Evolutionary conservation across 2,329 filamentous ascomycete species (phyloP), one percentile per base, ranked within the genome.

Genomic region (Trichoderma sp.): DNA sequence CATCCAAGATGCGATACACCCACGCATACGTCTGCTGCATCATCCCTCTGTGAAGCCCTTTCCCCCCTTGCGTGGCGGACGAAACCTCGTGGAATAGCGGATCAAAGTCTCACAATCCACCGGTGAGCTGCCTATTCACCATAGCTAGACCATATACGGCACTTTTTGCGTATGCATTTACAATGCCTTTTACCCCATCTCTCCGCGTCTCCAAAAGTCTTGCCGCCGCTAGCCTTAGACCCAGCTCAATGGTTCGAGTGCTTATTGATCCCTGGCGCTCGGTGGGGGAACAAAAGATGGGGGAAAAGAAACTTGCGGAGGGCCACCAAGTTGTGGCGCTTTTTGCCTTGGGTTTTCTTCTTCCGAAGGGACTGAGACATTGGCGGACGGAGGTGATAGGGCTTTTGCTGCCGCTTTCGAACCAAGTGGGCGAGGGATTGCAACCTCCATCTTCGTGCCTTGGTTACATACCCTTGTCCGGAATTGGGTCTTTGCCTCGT

Each of bases 261-360:
- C 71, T 67, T 66, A 60, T 74, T 74, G 71, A 67, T 59, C 64
- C 53, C 63, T 50, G 64, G 72, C 35, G 53, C 18, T 74, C 16
- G 72, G 72, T 74, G 72, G 72, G 72, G 72, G 72, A 35, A 62
- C 33, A 31, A 41, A 35, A 60, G 64, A 67, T 68, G 72, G 72
- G 72, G 72, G 72, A 62, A 45, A 60, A 33, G 41, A 38, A 3
- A 45, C 41, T 16, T 45, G 50, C 50, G 63, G 64, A 68, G 72
- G 66, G 27, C 29, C 18, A n/a, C 16, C 21, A 6, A 33, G 35
- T 24, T 50, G 68, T 73, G 59, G 33, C 60, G 35, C 38, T 53
- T 53, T 50, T 35, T 14, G 38, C 33, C n/a, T 45, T 45, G 38
- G 29, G 8, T 21, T 35, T 12, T 21, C 6, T 31, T 33, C 68